Evolutionary conservation across 129 eudicot genomes (phyloP).

Genomic region (Calendula officinalis): DNA sequence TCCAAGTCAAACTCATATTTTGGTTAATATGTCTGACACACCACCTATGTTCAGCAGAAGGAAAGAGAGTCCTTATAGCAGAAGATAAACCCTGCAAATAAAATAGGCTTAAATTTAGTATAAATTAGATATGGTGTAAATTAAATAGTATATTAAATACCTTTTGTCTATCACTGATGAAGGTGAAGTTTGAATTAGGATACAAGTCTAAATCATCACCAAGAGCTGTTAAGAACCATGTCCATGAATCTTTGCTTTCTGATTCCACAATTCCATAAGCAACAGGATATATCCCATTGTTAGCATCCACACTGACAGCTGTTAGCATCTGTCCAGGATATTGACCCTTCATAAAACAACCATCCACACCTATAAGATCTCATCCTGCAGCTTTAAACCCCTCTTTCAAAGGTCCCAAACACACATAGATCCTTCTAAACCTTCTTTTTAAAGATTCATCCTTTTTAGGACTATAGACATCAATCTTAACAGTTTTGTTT

Average conservation of each 20-base stretch:
- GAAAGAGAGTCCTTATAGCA: neutral
- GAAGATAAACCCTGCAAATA: neutral
- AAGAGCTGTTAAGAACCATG: neutral
- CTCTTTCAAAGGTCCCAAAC: neutral
- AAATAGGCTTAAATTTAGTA: too few relatives aligned
- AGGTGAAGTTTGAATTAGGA: neutral
- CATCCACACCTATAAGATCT: neutral
- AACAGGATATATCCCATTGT: neutral
- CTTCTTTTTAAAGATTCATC: neutral
- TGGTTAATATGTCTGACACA: neutral
- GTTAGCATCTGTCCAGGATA: neutral
- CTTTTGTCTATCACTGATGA: neutral
- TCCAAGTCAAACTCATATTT: neutral
- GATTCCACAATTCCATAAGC: neutral
- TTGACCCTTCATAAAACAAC: neutral
- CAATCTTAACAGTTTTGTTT: neutral
- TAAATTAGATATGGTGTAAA: neutral
- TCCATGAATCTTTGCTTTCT: neutral
- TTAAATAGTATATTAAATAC: neutral
- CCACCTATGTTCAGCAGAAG: neutral
- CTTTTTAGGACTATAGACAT: neutral
- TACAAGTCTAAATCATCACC: neutral
- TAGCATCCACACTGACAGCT: slow-evolving; percentile 1
- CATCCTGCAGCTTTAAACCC: neutral
- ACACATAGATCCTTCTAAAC: neutral